Conservation (phyloP, 108 stramenopile genomes). For the Skeletonema menzelii region DNA sequence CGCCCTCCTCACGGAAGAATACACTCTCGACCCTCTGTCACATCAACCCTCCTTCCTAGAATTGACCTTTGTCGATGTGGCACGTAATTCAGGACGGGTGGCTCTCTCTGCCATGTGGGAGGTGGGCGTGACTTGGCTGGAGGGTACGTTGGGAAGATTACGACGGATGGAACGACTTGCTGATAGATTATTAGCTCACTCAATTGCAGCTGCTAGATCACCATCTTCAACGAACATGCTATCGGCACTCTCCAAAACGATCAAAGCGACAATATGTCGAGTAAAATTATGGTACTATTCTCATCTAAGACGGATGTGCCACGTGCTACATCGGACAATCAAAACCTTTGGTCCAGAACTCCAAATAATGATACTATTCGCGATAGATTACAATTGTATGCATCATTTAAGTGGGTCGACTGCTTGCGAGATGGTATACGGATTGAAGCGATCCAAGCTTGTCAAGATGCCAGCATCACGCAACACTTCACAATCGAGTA, state of each 20-base stretch:
- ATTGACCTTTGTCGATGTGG: constrained; percentile 73
- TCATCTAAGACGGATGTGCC: constrained; percentile 15
- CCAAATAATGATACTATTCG: constrained; percentile 54
- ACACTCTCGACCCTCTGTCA: constrained; percentile 70
- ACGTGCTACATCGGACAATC: constrained; percentile 24
- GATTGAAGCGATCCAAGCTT: constrained; percentile 62
- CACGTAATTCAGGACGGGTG: constrained; percentile 52
- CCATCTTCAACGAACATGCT: constrained; percentile 1
- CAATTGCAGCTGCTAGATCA: not conserved
- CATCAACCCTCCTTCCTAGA: constrained; percentile 85
- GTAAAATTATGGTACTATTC: constrained; percentile 14
- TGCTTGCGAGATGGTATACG: constrained; percentile 71
- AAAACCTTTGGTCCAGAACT: constrained; percentile 54
- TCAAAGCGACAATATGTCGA: constrained; percentile 12
- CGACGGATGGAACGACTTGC: constrained; percentile 29
- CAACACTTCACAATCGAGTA: constrained; percentile 3
- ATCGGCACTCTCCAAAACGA: not conserved
- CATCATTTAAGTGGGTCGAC: constrained; percentile 57
- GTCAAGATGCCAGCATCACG: constrained; percentile 4
- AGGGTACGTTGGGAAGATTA: constrained; percentile 10
- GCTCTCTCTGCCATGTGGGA: constrained; percentile 52
- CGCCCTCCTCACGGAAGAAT: constrained; percentile 82
- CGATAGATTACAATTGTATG: constrained; percentile 60
- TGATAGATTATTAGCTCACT: constrained; percentile 5
- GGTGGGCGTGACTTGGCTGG: constrained; percentile 17